Evolutionary conservation across 108 stramenopile genomes (phyloP).

Genomic region (Skeletonema tropicum): DNA sequence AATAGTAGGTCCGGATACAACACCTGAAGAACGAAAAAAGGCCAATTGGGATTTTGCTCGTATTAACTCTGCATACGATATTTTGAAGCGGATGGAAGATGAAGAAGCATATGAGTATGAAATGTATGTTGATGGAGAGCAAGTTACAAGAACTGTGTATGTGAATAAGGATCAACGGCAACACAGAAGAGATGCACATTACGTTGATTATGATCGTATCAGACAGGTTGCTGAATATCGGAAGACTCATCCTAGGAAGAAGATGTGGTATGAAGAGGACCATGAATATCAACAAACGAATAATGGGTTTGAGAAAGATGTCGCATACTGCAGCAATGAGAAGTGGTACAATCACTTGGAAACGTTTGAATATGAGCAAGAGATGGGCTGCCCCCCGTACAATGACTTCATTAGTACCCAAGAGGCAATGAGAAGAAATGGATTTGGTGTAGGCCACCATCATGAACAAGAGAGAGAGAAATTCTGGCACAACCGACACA

Average conservation of each 20-base stretch:
- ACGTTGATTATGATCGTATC: conserved; percentile 22
- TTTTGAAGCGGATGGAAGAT: conserved; percentile 22
- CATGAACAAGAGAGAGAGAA: background rate
- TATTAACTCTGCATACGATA: conserved; percentile 31
- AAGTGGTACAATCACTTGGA: conserved; percentile 18
- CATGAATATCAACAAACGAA: conserved; percentile 5
- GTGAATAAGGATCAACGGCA: conserved; percentile 5
- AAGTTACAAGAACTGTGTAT: conserved; percentile 7
- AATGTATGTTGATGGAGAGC: conserved; percentile 14
- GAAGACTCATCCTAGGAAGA: conserved; percentile 15
- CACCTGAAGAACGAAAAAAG: conserved; percentile 20
- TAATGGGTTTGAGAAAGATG: conserved; percentile 19
- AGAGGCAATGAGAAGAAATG: background rate
- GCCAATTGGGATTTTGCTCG: conserved; percentile 42
- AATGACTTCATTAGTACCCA: background rate
- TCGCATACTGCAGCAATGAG: conserved; percentile 3
- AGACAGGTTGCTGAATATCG: conserved; percentile 20
- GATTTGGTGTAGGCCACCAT: background rate
- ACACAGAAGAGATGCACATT: conserved; percentile 11
- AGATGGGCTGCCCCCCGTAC: background rate
- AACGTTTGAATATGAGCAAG: background rate
- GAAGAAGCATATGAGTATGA: conserved; percentile 22
- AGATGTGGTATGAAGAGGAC: conserved; percentile 33
- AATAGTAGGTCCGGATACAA: conserved; percentile 18
- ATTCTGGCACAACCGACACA: conserved; percentile 1